A percentile compares a stretch with the other conserved stretches of the same genome.
phyloP scores from a whole-genome alignment of 148 eudicot genomes.

The Camellia lanceoleosa region DNA sequence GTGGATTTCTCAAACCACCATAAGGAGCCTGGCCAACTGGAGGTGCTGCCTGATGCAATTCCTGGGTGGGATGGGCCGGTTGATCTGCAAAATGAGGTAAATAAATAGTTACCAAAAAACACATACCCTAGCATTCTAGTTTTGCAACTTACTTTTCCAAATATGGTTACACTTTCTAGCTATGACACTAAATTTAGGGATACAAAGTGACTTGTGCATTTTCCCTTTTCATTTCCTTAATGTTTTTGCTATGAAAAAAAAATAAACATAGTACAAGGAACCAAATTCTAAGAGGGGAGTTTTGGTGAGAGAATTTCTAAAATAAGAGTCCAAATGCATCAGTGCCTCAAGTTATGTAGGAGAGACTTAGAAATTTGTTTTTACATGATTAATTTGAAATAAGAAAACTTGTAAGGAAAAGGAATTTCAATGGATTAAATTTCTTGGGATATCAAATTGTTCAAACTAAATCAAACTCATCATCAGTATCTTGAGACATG shows the following conservation, averaged over 20 bases:
- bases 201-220: neutral
- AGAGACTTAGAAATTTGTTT: no score
- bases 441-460: neutral
- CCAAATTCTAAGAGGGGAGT: neutral
- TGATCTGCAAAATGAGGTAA: conserved; percentile 44
- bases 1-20: conserved; percentile 35
- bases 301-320: neutral
- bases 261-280: no score
- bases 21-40: conserved; percentile 14
- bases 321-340: neutral
- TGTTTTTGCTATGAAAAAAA: no score
- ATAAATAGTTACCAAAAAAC: neutral
- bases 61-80: conserved; percentile 34
- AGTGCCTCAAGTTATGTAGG: neutral
- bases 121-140: neutral
- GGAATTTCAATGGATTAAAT: neutral
- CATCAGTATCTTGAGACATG: neutral
- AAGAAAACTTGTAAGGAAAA: neutral
- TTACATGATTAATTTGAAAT: neutral
- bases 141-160: neutral
- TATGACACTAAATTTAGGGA: neutral
- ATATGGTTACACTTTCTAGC: neutral
- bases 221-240: no score
- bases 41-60: conserved; percentile 22
- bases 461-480: neutral